Evolutionary conservation across 2,329 filamentous ascomycete genomes (phyloP).

Genomic region (Aspergillus chevalieri): DNA sequence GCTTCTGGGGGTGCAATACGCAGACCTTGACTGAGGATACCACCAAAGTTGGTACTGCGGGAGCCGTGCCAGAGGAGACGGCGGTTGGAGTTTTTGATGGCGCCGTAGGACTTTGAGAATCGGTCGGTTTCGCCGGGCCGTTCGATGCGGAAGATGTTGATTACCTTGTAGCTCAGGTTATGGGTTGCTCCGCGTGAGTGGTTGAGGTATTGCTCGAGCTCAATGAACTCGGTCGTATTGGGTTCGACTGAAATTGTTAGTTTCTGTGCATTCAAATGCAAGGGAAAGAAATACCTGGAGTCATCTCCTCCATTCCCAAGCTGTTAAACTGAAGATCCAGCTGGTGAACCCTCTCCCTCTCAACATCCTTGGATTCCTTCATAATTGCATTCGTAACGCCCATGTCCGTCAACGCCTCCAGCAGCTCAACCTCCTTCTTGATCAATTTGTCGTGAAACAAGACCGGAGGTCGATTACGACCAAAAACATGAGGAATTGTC

Average conservation of each 20-base stretch:
- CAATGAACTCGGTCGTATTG: slow-evolving; percentile 55
- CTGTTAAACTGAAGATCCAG: slow-evolving; percentile 68
- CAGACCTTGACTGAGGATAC: slow-evolving; percentile 79
- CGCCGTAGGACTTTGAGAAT: slow-evolving; percentile 56
- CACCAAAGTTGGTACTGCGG: slow-evolving; percentile 74
- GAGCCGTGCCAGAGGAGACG: slow-evolving; percentile 85
- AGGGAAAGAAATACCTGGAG: slow-evolving; percentile 39
- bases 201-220: slow-evolving; percentile 61
- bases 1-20: slow-evolving; percentile 79
- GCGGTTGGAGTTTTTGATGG: slow-evolving; percentile 55
- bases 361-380: slow-evolving; percentile 54
- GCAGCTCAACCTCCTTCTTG: slow-evolving; percentile 70
- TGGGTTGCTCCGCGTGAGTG: slow-evolving; percentile 65
- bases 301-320: slow-evolving; percentile 71
- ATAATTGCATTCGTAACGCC: slow-evolving; percentile 73
- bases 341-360: slow-evolving; percentile 48
- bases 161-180: slow-evolving; percentile 46
- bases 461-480: slow-evolving; percentile 64
- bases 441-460: slow-evolving; percentile 54
- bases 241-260: slow-evolving; percentile 44
- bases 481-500: slow-evolving; percentile 74
- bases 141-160: slow-evolving; percentile 78
- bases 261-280: neutral
- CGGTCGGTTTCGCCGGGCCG: slow-evolving; percentile 65
- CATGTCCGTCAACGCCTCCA: slow-evolving; percentile 79